phyloP scores from a whole-genome alignment of 352 stramenopile genomes.

The Phytophthora sp. region DNA sequence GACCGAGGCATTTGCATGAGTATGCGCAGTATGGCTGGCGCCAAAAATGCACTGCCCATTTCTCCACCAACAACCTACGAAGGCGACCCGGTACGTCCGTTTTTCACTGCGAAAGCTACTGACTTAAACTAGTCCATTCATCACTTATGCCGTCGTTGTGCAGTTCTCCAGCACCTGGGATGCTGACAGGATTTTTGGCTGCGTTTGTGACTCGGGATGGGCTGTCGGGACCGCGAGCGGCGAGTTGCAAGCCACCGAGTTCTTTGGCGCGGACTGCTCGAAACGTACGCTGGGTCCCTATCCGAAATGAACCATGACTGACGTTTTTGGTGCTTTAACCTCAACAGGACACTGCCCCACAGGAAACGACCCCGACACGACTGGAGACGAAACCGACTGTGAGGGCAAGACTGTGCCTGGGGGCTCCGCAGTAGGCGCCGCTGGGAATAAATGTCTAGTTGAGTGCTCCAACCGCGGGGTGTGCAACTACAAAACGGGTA shows the following conservation, averaged over 20 bases:
- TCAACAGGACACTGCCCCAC: conserved; percentile 77
- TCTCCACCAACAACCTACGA: conserved; percentile 71
- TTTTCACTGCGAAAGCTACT: too few species aligned
- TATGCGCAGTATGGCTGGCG: conserved; percentile 81
- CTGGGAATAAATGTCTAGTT: conserved; percentile 90
- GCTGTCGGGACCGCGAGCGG: conserved; percentile 72
- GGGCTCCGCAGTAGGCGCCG: conserved; percentile 44
- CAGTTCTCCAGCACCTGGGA: conserved; percentile 87
- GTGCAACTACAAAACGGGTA: conserved; percentile 86
- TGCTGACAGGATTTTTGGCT: conserved; percentile 90
- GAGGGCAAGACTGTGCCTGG: conserved; percentile 47
- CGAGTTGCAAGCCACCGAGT: conserved; percentile 87
- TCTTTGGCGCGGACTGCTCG: conserved; percentile 90
- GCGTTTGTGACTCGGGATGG: conserved; percentile 89
- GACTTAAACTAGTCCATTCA: too few species aligned
- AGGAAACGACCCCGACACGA: conserved; percentile 78
- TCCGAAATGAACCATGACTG: too few species aligned
- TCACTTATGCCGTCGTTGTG: conserved; percentile 2
- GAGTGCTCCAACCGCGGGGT: conserved; percentile 93
- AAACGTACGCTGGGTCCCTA: conserved; percentile 46
- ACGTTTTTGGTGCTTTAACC: conserved; percentile 8
- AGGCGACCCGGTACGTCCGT: conserved; percentile 41
- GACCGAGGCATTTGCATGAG: conserved; percentile 77
- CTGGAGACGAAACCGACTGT: conserved; percentile 81
- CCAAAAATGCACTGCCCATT: conserved; percentile 69